Evolutionary conservation across 2,329 filamentous ascomycete species (phyloP).

Genomic region (Colletotrichum tamarilloi): DNA sequence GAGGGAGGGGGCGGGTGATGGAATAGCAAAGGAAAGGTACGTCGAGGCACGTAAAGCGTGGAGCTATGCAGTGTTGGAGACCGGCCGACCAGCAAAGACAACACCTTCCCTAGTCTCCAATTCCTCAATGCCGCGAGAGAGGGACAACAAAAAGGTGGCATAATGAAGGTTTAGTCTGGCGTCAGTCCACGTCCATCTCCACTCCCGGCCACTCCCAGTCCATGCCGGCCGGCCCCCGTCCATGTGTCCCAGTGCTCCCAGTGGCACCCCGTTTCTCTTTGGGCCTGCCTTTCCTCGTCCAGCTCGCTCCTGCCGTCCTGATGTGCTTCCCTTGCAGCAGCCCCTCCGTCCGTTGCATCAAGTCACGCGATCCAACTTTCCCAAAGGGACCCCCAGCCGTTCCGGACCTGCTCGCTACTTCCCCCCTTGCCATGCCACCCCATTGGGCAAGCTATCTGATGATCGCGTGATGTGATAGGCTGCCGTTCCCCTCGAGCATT

Average conservation of each 20-base stretch:
- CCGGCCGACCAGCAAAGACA: neutral
- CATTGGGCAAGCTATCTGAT: slow-evolving; percentile 34
- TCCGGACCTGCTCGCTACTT: slow-evolving; percentile 22
- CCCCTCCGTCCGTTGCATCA: slow-evolving; percentile 35
- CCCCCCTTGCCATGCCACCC: slow-evolving; percentile 12
- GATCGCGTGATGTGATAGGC: slow-evolving; percentile 38
- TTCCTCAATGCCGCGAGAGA: neutral
- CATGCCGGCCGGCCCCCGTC: slow-evolving; percentile 17
- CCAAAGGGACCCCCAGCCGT: slow-evolving; percentile 17
- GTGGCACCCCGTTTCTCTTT: neutral
- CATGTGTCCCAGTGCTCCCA: neutral
- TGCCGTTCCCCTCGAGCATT: slow-evolving; percentile 25
- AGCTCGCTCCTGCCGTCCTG: slow-evolving; percentile 11
- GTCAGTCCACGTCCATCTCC: slow-evolving; percentile 31
- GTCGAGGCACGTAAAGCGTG: neutral
- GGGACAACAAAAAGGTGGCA: slow-evolving; percentile 17
- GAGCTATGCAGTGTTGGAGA: neutral
- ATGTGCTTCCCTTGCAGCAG: slow-evolving; percentile 30
- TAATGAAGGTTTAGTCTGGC: slow-evolving; percentile 31
- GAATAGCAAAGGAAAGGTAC: neutral
- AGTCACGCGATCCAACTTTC: slow-evolving; percentile 39
- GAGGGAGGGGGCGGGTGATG: neutral
- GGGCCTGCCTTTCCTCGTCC: neutral
- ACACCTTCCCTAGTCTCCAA: neutral
- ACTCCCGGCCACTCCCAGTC: slow-evolving; percentile 7